Evolutionary conservation across 78 protist genomes (phyloP).

Genomic region (Polysphondylium violaceum): DNA sequence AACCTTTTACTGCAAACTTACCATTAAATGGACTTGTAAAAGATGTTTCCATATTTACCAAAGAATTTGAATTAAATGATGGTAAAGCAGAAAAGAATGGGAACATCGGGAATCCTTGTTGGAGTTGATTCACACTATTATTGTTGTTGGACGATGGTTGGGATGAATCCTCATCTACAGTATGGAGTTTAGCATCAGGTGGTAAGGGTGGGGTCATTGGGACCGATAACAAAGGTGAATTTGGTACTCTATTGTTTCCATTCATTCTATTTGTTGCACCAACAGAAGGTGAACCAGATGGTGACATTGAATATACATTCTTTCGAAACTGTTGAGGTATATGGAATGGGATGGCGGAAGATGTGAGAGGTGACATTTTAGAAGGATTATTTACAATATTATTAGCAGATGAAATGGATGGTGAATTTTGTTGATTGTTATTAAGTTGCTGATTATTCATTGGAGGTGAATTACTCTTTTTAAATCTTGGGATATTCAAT

Average conservation of each 20-base stretch:
- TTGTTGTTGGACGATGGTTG: neutral
- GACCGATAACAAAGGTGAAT: slow-evolving; percentile 7
- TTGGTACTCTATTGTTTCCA: neutral
- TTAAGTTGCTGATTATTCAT: neutral
- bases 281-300: neutral
- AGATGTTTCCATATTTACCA: slow-evolving; percentile 61
- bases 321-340: slow-evolving; percentile 5
- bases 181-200: no score
- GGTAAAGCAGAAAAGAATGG: slow-evolving; percentile 31
- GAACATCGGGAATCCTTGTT: slow-evolving; percentile 6
- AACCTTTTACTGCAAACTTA: slow-evolving; percentile 45
- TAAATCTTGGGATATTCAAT: slow-evolving; percentile 56
- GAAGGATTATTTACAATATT: no score
- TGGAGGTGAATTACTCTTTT: slow-evolving; percentile 43
- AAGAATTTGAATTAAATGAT: slow-evolving; percentile 13
- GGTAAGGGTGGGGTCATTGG: slow-evolving; percentile 1
- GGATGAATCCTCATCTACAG: neutral
- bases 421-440: neutral
- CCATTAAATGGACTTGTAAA: slow-evolving; percentile 70
- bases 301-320: slow-evolving; percentile 12
- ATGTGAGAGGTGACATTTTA: neutral
- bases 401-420: neutral
- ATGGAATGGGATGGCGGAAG: neutral
- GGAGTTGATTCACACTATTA: neutral
- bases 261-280: neutral